Base-by-base conservation (phyloP, 2,329 filamentous ascomycete genomes). In the Pseudogymnoascus sp. region DNA sequence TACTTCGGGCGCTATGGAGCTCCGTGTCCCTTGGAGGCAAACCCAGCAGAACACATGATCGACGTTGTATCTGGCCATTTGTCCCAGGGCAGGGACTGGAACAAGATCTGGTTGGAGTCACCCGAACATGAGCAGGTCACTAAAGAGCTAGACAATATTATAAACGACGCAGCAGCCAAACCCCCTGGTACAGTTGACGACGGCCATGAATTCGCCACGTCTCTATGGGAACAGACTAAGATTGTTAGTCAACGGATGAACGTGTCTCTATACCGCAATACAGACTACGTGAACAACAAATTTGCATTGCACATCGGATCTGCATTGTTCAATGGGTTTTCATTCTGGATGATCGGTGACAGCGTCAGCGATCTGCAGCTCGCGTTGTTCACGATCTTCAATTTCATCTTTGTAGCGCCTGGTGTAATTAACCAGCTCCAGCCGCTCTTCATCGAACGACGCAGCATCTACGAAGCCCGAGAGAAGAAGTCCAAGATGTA, bases 131-230 rank as follows among this genome's bases (percentile, higher is more conserved):
- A 78, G 0, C 74, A 77, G 3, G 75, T 89, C 39, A 75, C 83
- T 14, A 73, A 79, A 8, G 85, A 91, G 68, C 88, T 93, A 4
- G 82, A 88, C 45, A 75, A 75, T 1, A 83, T 91, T 66, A 82
- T 86, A 66, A 71, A 77, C 1, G 81, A 83, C 3, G 83, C 87
- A 0, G 79, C 80, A 0, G 66, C 77, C 16, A 78, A 76, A 66
- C 73, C 79, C 1, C 72, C 75, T 0, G 77, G 73, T 62, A 77
- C 71, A 66, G 67, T 71, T 64, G 76, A 79, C 23, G 78, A 81
- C 62, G 88, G 84, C 65, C 79, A 85, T 60, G 88, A 92, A 73
- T 93, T 92, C 67, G 90, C 90, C 0, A 86, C 85, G 5, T 81
- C 87, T 0, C 83, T 92, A 66, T 76, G 71, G 68, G 74, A 81